Evolutionary conservation across 441 rosid species (phyloP).

Genomic region (Pelargonium cotyledonis): DNA sequence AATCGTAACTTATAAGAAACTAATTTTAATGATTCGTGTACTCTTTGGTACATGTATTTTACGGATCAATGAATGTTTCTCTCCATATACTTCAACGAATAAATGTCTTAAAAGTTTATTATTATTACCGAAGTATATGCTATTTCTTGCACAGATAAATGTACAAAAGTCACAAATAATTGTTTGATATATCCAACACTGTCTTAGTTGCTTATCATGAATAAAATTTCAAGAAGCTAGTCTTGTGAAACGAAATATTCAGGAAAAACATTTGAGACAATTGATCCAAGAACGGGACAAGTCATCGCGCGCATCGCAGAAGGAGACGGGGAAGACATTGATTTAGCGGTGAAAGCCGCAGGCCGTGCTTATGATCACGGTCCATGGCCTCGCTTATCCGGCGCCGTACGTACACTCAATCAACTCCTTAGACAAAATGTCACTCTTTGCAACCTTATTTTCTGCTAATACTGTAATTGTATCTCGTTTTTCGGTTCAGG

Average conservation of each 20-base stretch:
- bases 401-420: conserved; percentile 36
- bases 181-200: too few species aligned
- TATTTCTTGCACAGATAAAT: too few species aligned
- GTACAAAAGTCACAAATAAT: too few species aligned
- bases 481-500: not conserved
- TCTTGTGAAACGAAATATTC: not conserved
- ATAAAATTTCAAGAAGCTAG: too few species aligned
- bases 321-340: conserved; percentile 63
- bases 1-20: too few species aligned
- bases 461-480: not conserved
- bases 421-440: not conserved
- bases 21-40: too few species aligned
- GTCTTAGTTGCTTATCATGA: too few species aligned
- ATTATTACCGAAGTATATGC: too few species aligned
- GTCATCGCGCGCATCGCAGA: conserved; percentile 45
- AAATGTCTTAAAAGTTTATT: too few species aligned
- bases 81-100: too few species aligned
- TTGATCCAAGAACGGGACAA: conserved; percentile 65
- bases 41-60: too few species aligned
- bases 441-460: not conserved
- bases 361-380: conserved; percentile 74
- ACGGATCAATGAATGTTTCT: too few species aligned
- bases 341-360: conserved; percentile 74
- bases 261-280: conserved; percentile 61
- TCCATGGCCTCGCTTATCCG: conserved; percentile 79